These are phyloP conservation scores for Calonectria pseudoreteaudii DNA, from an alignment of 2,329 filamentous ascomycete species.

Conservation along the genomic window DNA sequence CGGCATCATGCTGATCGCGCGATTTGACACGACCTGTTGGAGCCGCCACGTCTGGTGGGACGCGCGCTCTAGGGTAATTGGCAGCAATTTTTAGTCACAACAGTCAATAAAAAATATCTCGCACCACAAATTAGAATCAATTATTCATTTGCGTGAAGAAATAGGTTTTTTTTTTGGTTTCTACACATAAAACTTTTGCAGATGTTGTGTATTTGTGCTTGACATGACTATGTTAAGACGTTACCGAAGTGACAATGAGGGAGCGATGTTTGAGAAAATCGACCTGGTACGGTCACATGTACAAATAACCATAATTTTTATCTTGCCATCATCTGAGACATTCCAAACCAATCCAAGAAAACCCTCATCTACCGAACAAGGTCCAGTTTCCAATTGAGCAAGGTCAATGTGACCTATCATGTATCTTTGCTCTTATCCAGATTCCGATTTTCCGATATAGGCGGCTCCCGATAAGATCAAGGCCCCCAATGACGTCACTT, in stretches of 20 bases:
- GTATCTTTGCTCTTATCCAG: not conserved
- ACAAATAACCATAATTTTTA: not conserved
- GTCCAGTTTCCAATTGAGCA: not conserved
- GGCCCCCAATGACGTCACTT: not conserved
- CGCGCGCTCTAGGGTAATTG: not conserved
- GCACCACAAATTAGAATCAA: not conserved
- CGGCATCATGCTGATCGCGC: not conserved
- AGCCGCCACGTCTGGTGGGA: not conserved
- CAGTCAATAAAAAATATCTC: not conserved
- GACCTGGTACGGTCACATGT: too few species aligned
- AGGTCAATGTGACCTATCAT: not conserved
- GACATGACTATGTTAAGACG: too few species aligned
- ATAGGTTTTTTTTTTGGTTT: too few species aligned
- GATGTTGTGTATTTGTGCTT: accelerated
- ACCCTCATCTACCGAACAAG: not conserved
- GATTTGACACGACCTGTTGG: not conserved
- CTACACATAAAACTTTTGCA: too few species aligned
- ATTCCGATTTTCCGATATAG: not conserved
- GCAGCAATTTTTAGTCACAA: not conserved
- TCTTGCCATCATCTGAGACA: not conserved
- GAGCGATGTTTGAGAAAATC: too few species aligned
- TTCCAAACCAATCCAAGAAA: not conserved
- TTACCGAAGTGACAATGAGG: too few species aligned
- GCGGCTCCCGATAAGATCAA: not conserved
- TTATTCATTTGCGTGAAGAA: not conserved